Evolutionary conservation across 306 rosid genomes (phyloP), one percentile per base, ranked within the genome.

Genomic region (Mimosa bimucronata): DNA sequence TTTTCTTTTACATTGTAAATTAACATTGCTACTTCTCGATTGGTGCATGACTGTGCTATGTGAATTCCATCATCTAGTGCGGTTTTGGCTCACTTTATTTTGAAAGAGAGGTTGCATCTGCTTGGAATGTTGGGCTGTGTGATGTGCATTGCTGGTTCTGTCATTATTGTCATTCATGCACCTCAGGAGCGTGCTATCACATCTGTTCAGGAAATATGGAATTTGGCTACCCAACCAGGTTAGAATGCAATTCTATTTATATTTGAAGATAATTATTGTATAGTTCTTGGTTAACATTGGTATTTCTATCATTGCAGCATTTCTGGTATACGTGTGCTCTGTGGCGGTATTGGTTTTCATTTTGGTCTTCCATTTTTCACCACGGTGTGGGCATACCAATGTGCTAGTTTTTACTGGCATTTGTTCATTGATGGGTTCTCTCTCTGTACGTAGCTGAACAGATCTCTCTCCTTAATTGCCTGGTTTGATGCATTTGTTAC

Each of bases 351-450:
- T 90, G 84, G 97, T 94, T 77, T 91, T 91, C 83, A 81, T 91
- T 76, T 85, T 94, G 80, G 88, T 88, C 80, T 84, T 94, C 86
- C 95, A 90, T 87, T 90, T 90, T 83, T 87, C 82, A 48, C 97
- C 98, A 19, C 85, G 81, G 65, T 91, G 91, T 77, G 98, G 98
- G 58, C 93, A 94, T 82, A 76, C 89, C 11, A 88, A 94, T 52
- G 94, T 94, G 78, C 88, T 94, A 26, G 87, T 94, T 76, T 94
- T 75, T 81, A 88, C 91, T 0, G 98, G 95, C 80, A 91, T 94
- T 69, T 94, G 98, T 80, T 94, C 98, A 1, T 86, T 94, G 87
- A 90, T 94, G 94, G 98, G 98, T 62, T 94, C 98, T 50, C 95
- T 94, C 81, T 86, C 98, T 64, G 98, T 94, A 85, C 70, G 87